Base-by-base conservation (phyloP, 2,329 filamentous ascomycete genomes). In the Ophiobolus disseminans region DNA sequence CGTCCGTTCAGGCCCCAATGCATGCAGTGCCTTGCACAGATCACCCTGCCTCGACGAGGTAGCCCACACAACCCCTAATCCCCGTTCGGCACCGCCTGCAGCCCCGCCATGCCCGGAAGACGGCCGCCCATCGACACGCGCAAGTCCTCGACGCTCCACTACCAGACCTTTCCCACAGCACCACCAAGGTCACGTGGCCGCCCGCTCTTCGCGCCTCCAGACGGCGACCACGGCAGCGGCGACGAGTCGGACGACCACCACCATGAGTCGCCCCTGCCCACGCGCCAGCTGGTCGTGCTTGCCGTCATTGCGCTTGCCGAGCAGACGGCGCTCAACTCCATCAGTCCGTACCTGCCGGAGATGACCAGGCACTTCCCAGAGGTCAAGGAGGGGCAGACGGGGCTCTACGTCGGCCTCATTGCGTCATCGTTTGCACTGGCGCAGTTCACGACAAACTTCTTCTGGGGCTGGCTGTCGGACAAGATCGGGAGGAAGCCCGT, bases 291-390 rank as follows among this genome's bases (percentile, higher is more conserved):
- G 52, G 82, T 86, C 4, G 83, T 97, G 10, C 79, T 99, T 25
- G 93, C 93, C 1, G 77, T 97, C 57, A 89, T 99, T 51, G 92
- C 92, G 5, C 81, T 99, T 17, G 89, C 90, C 44, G 94, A 99
- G 71, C 94, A 99, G 78, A 97, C 93, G 0, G 94, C 94, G 0
- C 82, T 99, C 68, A 99, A 99, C 73, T 96, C 91, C 17, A 97
- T 99, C 65, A 89, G 88, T 9, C 94, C 94, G 1, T 99, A 99
- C 73, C 83, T 99, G 1, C 94, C 94, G 0, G 85, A 91, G 62
- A 97, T 99, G 93, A 87, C 92, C 1, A 84, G 85, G 17, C 86
- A 85, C 1, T 97, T 97, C 69, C 89, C 90, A 1, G 90, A 90
- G 53, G 87, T 97, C 16, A 82, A 88, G 16, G 75, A 81, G 1